phyloP scores from a whole-genome alignment of 2,329 filamentous ascomycete genomes.

The Hymenoscyphus albidus region DNA sequence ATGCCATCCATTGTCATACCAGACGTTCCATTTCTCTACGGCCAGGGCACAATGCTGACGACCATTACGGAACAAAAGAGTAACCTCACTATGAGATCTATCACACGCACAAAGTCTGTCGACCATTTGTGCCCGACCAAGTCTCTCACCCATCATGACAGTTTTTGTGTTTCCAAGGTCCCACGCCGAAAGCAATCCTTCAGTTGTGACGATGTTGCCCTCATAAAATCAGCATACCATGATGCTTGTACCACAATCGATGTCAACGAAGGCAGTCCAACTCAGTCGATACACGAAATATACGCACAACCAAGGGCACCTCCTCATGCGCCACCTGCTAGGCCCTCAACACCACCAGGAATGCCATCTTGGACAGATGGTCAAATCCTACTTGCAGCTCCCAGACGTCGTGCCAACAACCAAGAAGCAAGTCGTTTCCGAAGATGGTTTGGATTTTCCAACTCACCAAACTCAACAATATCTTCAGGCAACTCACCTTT shows the following conservation, averaged over 20 bases:
- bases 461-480: neutral
- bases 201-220: conserved; percentile 34
- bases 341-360: conserved; percentile 33
- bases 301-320: conserved; percentile 33
- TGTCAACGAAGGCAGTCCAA: conserved; percentile 15
- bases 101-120: conserved; percentile 27
- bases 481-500: neutral
- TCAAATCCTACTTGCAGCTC: conserved; percentile 19
- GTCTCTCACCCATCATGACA: conserved; percentile 29
- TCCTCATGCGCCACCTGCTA: conserved; percentile 27
- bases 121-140: conserved; percentile 23
- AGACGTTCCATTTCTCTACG: conserved; percentile 37
- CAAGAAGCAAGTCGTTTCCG: conserved; percentile 20
- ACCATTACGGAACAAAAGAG: conserved; percentile 43
- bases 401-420: conserved; percentile 7
- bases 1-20: conserved; percentile 9
- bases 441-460: conserved; percentile 24
- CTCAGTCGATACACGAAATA: conserved; percentile 26
- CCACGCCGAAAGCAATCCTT: conserved; percentile 36
- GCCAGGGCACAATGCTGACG: conserved; percentile 38
- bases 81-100: conserved; percentile 35
- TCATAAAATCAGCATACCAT: conserved; percentile 33
- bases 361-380: conserved; percentile 35
- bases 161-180: conserved; percentile 27
- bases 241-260: conserved; percentile 30